A percentile compares a stretch with the other conserved stretches of the same genome.
Evolutionary conservation across 129 eudicot genomes (phyloP).

Genomic region (Flaveria trinervia): DNA sequence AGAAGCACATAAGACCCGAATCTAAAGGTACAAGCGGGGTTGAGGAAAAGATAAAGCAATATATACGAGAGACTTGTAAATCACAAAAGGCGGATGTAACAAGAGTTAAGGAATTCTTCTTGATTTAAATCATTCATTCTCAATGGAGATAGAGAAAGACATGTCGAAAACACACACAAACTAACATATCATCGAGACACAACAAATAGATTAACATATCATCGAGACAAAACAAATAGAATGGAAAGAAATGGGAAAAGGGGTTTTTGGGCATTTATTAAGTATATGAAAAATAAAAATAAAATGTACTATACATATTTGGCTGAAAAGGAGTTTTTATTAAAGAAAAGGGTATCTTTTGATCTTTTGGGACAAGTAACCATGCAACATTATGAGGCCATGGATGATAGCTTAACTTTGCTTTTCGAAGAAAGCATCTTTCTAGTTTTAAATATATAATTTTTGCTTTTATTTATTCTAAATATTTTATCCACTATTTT

Average conservation of each 20-base stretch:
- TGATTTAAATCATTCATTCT: conserved; percentile 45
- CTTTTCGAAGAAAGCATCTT: conserved; percentile 11
- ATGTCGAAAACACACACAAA: conserved; percentile 30
- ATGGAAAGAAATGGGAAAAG: conserved; percentile 16
- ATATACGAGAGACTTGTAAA: conserved; percentile 52
- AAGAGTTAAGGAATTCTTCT: conserved; percentile 49
- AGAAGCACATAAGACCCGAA: conserved; percentile 33
- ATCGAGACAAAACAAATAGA: conserved; percentile 35
- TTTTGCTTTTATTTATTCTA: background rate
- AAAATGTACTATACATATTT: background rate
- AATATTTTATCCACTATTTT: background rate
- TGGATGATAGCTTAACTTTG: conserved; percentile 18
- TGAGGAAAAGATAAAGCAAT: conserved; percentile 23
- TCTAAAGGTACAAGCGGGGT: conserved; percentile 22
- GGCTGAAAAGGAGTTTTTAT: background rate
- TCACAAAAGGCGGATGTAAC: conserved; percentile 52
- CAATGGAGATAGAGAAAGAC: conserved; percentile 36
- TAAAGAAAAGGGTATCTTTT: conserved; percentile 25
- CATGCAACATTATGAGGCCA: conserved; percentile 29
- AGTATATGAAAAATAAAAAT: background rate
- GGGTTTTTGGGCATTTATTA: conserved; percentile 19
- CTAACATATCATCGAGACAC: conserved; percentile 33
- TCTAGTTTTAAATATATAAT: background rate
- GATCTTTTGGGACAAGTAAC: conserved; percentile 41
- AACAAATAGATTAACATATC: conserved; percentile 32